These are phyloP conservation scores for Alternaria arbusti DNA, from an alignment of 2,329 filamentous ascomycete genomes.

Conservation along the genomic window DNA sequence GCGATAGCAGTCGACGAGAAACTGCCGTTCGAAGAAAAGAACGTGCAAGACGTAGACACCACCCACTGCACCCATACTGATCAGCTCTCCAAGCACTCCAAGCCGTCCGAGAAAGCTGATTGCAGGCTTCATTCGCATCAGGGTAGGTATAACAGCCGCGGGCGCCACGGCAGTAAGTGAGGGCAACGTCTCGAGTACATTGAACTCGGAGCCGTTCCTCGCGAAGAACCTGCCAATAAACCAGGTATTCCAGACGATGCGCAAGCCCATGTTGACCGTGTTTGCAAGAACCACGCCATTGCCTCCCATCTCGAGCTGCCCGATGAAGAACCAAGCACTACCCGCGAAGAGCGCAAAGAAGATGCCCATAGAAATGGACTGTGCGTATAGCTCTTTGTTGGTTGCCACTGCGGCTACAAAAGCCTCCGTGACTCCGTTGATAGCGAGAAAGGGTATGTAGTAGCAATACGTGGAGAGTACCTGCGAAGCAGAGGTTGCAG, in stretches of 20 bases:
- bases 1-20: conserved; percentile 42
- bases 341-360: conserved; percentile 80
- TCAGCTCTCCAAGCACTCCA: conserved; percentile 52
- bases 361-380: conserved; percentile 82
- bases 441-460: conserved; percentile 88
- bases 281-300: conserved; percentile 85
- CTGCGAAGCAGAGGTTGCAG: conserved; percentile 71
- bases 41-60: conserved; percentile 45
- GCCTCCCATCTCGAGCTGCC: conserved; percentile 73
- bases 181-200: conserved; percentile 27
- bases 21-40: conserved; percentile 40
- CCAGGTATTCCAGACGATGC: conserved; percentile 77
- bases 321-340: conserved; percentile 77
- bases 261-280: conserved; percentile 84
- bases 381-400: conserved; percentile 73
- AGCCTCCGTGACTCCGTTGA: conserved; percentile 90
- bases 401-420: conserved; percentile 90
- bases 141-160: conserved; percentile 44
- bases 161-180: conserved; percentile 43
- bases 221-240: conserved; percentile 66
- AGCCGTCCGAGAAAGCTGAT: conserved; percentile 37
- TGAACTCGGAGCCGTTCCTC: conserved; percentile 24
- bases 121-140: conserved; percentile 43
- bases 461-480: conserved; percentile 85
- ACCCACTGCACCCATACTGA: conserved; percentile 46